Percentiles rank a stretch among this genome's conserved stretches.
Conservation (phyloP, 2,329 filamentous ascomycete genomes). For the Pseudogymnoascus sp. region DNA sequence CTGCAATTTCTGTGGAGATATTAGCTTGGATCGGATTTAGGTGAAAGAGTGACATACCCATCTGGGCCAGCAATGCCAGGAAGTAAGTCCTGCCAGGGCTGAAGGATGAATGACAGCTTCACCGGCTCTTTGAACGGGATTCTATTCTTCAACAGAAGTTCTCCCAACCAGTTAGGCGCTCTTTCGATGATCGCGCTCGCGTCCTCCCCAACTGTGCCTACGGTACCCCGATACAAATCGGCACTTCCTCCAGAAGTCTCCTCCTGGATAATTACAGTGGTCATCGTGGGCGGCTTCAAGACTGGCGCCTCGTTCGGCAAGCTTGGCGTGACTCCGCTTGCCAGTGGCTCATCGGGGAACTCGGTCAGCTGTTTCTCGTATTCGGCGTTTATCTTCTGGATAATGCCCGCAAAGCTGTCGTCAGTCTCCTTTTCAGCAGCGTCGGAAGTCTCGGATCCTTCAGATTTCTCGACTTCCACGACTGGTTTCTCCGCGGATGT, state of each 20-base stretch:
- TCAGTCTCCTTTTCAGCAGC: conserved; percentile 67
- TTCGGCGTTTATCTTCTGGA: conserved; percentile 65
- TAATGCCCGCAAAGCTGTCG: conserved; percentile 63
- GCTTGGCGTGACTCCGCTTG: conserved; percentile 61
- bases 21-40: neutral
- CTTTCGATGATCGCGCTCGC: conserved; percentile 78
- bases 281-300: conserved; percentile 61
- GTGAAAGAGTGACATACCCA: conserved; percentile 39
- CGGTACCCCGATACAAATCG: conserved; percentile 85
- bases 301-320: conserved; percentile 68
- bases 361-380: conserved; percentile 63
- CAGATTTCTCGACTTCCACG: conserved; percentile 57
- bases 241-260: conserved; percentile 63
- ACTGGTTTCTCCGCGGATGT: conserved; percentile 64
- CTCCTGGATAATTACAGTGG: conserved; percentile 62
- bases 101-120: conserved; percentile 90
- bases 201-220: conserved; percentile 68
- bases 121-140: conserved; percentile 82
- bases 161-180: conserved; percentile 86
- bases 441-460: conserved; percentile 50
- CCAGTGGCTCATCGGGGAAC: conserved; percentile 45
- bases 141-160: conserved; percentile 74
- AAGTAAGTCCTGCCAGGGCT: conserved; percentile 69
- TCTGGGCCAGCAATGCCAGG: conserved; percentile 69
- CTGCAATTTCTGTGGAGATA: conserved; percentile 60